Evolutionary conservation across 2,329 filamentous ascomycete species (phyloP), one percentile per base, ranked within the genome.

Genomic region (Pseudogymnoascus sp.): DNA sequence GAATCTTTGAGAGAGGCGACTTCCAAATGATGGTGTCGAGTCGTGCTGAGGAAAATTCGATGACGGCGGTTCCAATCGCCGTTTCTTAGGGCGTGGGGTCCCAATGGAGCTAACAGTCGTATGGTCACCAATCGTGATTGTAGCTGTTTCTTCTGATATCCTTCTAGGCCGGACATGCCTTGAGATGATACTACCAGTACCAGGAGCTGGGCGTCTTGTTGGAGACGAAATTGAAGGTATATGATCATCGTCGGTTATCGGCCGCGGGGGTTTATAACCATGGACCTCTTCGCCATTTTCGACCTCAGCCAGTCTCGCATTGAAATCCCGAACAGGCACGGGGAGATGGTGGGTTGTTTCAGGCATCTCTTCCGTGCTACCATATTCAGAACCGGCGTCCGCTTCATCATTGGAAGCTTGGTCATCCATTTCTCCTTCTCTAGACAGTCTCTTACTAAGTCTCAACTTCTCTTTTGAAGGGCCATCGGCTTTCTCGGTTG

Each of bases 121-220:
- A 25, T 70, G 66, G 30, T 71, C 66, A 15, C 69, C 71, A 59
- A 72, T 72, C 3, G 68, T 71, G 38, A 72, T 72, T 12, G 69
- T 72, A 14, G 71, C 70, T n/a, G 66, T 66, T 60, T 70, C 67
- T 38, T 64, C 37, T 59, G 63, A 62, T n/a, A 61, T 57, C 59
- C 66, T 62, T 47, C 66, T 61, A 35, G 61, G 41, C 61, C 63
- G 66, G 22, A 67, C 22, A 59, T 63, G 60, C 35, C 53, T 63
- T 33, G 66, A 63, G 59, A 69, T 63, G 59, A 63, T 61, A 68
- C 66, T 67, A 5, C 67, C 14, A 2, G 36, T 59, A 11, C 30
- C 28, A 60, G 20, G 37, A 43, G 47, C 33, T 37, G 28, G 11
- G 28, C n/a, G 25, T 15, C 47, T 61, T 18, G n/a, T 36, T 39